These are phyloP conservation scores for Anastatica hierochuntica DNA, from an alignment of 345 rosid genomes.

Conservation along the genomic window DNA sequence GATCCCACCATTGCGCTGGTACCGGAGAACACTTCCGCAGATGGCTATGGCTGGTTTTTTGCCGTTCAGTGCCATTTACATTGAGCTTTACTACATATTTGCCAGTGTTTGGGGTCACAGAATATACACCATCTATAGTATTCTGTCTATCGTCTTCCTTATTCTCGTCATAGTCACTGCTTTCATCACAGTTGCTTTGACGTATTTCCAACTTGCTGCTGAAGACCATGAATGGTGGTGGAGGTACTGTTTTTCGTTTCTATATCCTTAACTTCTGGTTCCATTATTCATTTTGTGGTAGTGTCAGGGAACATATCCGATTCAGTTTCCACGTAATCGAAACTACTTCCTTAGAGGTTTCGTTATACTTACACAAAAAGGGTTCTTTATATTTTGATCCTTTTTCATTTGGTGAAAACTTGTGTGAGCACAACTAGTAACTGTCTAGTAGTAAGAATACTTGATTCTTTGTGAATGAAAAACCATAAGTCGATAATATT, in stretches of 20 bases:
- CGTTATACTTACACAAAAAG: not conserved
- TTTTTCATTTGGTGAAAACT: no score
- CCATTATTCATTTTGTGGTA: not conserved
- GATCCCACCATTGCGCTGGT: slow-evolving; percentile 48
- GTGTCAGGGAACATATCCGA: not conserved
- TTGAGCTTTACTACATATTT: slow-evolving; percentile 53
- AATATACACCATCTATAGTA: slow-evolving; percentile 53
- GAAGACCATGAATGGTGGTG: slow-evolving; percentile 65
- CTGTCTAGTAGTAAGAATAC: not conserved
- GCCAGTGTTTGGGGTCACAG: slow-evolving; percentile 64
- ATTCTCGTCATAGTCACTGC: slow-evolving; percentile 56
- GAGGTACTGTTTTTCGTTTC: slow-evolving; percentile 29
- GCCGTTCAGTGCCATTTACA: slow-evolving; percentile 57
- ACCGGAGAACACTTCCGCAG: slow-evolving; percentile 44
- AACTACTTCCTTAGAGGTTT: not conserved
- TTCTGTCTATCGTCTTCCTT: slow-evolving; percentile 51
- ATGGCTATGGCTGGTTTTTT: slow-evolving; percentile 63
- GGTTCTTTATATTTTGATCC: not conserved
- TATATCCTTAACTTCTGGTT: not conserved
- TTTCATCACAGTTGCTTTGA: slow-evolving; percentile 45
- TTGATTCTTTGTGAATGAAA: not conserved
- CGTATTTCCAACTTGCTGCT: slow-evolving; percentile 53
- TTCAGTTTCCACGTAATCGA: not conserved
- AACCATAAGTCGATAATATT: not conserved
- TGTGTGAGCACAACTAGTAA: not conserved